Conservation (phyloP, 1,284 basidiomycete genomes). For the Sutorius eximius region DNA sequence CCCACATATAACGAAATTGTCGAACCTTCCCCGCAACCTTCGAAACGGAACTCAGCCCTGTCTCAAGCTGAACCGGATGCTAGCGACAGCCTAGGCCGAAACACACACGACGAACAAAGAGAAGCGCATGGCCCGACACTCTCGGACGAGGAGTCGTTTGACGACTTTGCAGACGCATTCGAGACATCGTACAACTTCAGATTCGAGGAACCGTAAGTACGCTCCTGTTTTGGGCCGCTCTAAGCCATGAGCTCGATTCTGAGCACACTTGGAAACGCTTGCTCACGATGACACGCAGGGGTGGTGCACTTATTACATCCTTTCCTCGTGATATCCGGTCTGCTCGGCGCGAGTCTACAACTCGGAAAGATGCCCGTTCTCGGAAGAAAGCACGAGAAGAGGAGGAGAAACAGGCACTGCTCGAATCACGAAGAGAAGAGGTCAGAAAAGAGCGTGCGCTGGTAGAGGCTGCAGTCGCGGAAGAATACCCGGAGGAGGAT, state of each 20-base stretch:
- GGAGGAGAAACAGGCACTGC: conserved; percentile 75
- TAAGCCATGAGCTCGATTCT: neutral
- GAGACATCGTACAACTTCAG: conserved; percentile 92
- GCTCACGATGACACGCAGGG: conserved; percentile 43
- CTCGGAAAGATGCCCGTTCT: conserved; percentile 79
- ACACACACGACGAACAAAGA: conserved; percentile 32
- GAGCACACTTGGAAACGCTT: neutral
- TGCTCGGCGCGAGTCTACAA: conserved; percentile 77
- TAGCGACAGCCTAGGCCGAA: conserved; percentile 23
- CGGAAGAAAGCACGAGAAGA: conserved; percentile 77
- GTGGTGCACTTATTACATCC: conserved; percentile 69
- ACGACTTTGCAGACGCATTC: conserved; percentile 70
- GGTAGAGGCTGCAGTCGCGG: conserved; percentile 20
- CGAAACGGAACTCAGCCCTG: conserved; percentile 35
- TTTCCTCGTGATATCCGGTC: conserved; percentile 77
- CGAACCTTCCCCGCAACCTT: conserved; percentile 27
- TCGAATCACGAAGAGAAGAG: conserved; percentile 77
- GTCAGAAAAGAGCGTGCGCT: conserved; percentile 70
- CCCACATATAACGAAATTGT: conserved; percentile 86
- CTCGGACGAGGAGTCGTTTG: conserved; percentile 59
- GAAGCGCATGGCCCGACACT: conserved; percentile 34
- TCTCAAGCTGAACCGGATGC: conserved; percentile 21
- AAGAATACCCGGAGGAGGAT: conserved; percentile 4
- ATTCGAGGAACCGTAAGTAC: conserved; percentile 85
- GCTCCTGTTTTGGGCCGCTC: neutral